Base-by-base conservation (phyloP, 306 rosid genomes). In the Rubus idaeus region DNA sequence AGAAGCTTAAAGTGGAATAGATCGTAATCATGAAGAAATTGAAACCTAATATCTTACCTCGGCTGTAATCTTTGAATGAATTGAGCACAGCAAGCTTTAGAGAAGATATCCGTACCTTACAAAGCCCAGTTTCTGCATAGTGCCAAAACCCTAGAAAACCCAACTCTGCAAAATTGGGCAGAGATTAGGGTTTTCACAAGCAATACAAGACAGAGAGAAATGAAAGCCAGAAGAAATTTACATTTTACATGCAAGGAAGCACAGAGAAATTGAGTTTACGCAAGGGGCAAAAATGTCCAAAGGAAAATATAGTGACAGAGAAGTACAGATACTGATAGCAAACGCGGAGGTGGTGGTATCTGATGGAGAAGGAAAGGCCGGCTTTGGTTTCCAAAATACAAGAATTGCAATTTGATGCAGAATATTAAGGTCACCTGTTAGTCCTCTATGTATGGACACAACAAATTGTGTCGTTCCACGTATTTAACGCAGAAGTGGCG, bases 251-350 rank as follows among this genome's bases (percentile, higher is more conserved):
- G 78, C 64, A 78, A 55, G 60, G 64, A 73, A 78, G 37, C 16
- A 62, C 51, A 2, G 14, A 78, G 40, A 77, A 67, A 47, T 35
- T 51, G 20, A 70, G 72, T 65, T 71, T 14, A 17, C 44, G 30
- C 21, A 2, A 72, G 80, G 88, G 87, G 81, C 76, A 78, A 82
- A 79, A 76, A 8, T 39, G 88, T 83, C 85, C 69, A 81, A 8
- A 20, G 42, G 65, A 79, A 49, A 73, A 75, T 0, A 63, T 75
- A 42, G 39, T 65, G 66, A 68, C 21, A 13, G 69, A 68, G 79
- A 78, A 14, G 71, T 13, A 56, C 0, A 49, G 20, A n/a, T 41
- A 53, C 40, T 49, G 82, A 45, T 37, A 74, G 72, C 75, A 67
- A 78, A 80, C 74, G 71, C 81, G 75, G 76, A 74, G 58, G 40